Conservation (phyloP, 306 rosid genomes). For the Casuarina cunninghamiana region DNA sequence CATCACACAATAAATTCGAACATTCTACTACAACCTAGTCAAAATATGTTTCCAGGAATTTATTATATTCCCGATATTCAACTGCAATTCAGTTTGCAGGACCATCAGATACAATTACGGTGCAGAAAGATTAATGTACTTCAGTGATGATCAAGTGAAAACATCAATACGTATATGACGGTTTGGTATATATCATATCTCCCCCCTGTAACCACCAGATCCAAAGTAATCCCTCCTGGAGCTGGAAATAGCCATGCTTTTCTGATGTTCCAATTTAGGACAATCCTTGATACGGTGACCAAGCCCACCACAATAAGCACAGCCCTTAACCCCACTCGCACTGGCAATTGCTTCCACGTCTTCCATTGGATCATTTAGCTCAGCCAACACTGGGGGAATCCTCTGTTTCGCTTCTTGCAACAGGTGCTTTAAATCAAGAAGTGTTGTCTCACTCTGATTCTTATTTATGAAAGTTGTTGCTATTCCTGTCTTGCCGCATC, state of each 20-base stretch:
- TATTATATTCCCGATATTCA: neutral
- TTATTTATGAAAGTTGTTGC: conserved; percentile 92
- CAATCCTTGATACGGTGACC: conserved; percentile 90
- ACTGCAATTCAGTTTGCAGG: neutral
- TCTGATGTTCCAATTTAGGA: conserved; percentile 87
- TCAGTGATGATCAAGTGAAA: neutral
- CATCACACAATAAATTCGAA: neutral
- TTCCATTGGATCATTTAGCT: conserved; percentile 90
- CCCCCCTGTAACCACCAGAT: conserved; percentile 90
- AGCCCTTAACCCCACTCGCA: conserved; percentile 85
- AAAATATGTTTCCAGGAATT: neutral
- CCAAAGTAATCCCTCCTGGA: conserved; percentile 87
- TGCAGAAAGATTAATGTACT: neutral
- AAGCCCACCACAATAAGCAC: conserved; percentile 95
- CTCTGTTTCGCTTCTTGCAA: conserved; percentile 97
- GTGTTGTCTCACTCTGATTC: conserved; percentile 90
- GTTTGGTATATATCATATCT: conserved; percentile 43
- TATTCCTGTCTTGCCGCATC: conserved; percentile 94
- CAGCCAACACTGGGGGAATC: conserved; percentile 91
- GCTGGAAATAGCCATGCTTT: conserved; percentile 74
- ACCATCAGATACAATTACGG: neutral
- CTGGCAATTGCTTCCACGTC: conserved; percentile 63
- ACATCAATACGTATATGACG: neutral
- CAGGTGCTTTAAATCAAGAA: conserved; percentile 91
- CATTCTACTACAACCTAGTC: neutral